These are phyloP conservation scores for Erucastrum elatum DNA, from an alignment of 345 rosid species.

Conservation along the genomic window DNA sequence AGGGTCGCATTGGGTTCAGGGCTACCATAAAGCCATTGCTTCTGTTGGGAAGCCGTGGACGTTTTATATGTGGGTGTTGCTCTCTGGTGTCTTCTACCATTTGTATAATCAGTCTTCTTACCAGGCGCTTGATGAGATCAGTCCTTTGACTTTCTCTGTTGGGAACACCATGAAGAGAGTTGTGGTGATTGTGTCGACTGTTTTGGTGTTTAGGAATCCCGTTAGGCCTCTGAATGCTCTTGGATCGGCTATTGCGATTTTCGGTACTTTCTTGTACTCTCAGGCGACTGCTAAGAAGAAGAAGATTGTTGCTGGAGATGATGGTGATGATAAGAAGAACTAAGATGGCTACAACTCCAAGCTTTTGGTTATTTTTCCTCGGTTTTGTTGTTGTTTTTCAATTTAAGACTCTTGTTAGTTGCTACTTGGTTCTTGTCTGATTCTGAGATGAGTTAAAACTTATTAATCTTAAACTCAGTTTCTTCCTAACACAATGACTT, in stretches of 20 bases:
- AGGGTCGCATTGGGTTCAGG: constrained; percentile 89
- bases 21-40: constrained; percentile 73
- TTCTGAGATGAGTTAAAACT: constrained; percentile 6
- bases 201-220: constrained; percentile 88
- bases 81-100: constrained; percentile 89
- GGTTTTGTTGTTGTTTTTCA: constrained; percentile 8
- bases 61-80: constrained; percentile 84
- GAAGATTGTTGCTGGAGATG: constrained; percentile 37
- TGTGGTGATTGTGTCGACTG: constrained; percentile 86
- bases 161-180: constrained; percentile 97
- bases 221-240: constrained; percentile 91
- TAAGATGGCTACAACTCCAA: constrained; percentile 16
- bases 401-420: constrained; percentile 4
- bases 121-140: constrained; percentile 94
- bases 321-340: constrained; percentile 47
- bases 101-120: constrained; percentile 90
- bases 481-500: constrained; percentile 25
- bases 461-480: constrained; percentile 17
- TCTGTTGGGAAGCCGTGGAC: constrained; percentile 65
- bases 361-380: constrained; percentile 9
- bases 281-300: constrained; percentile 77
- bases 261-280: constrained; percentile 87
- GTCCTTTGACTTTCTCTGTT: constrained; percentile 86
- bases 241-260: constrained; percentile 85
- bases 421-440: constrained; percentile 9